phyloP scores from a whole-genome alignment of 345 rosid genomes.

The Turritis glabra region DNA sequence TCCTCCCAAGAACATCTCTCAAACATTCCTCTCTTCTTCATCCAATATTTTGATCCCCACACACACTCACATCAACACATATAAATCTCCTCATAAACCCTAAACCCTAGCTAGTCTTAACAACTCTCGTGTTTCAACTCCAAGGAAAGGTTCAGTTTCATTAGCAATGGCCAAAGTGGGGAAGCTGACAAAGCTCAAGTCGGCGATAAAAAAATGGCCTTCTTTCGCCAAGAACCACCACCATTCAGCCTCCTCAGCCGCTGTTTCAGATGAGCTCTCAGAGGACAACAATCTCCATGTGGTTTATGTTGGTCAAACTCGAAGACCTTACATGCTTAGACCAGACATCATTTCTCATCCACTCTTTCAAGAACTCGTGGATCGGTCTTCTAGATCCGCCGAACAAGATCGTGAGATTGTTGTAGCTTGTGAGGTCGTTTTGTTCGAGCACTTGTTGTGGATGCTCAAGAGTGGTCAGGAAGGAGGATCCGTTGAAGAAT shows the following conservation, averaged over 20 bases:
- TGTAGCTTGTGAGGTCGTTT: slow-evolving; percentile 83
- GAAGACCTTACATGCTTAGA: slow-evolving; percentile 68
- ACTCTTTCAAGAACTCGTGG: slow-evolving; percentile 71
- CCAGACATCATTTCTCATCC: slow-evolving; percentile 70
- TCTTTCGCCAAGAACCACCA: slow-evolving; percentile 57
- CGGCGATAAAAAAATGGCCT: slow-evolving; percentile 86
- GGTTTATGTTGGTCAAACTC: slow-evolving; percentile 88
- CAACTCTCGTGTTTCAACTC: not conserved
- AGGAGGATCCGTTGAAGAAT: slow-evolving; percentile 43
- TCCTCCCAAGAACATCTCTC: slow-evolving; percentile 37
- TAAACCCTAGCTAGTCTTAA: slow-evolving; percentile 20
- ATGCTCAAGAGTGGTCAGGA: slow-evolving; percentile 60
- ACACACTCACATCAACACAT: not conserved
- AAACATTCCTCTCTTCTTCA: slow-evolving; percentile 24
- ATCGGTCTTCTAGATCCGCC: slow-evolving; percentile 47
- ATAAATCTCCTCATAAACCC: slow-evolving; percentile 22
- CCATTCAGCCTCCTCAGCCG: slow-evolving; percentile 35
- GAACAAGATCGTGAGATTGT: slow-evolving; percentile 46
- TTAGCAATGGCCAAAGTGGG: slow-evolving; percentile 67
- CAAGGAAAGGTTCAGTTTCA: not conserved
- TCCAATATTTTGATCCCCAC: not conserved
- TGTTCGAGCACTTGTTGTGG: slow-evolving; percentile 96
- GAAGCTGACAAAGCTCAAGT: slow-evolving; percentile 80
- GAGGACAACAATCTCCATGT: slow-evolving; percentile 45
- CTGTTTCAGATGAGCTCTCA: slow-evolving; percentile 32